Conservation (phyloP, 179 eudicot species). For the Gypsophila paniculata region DNA sequence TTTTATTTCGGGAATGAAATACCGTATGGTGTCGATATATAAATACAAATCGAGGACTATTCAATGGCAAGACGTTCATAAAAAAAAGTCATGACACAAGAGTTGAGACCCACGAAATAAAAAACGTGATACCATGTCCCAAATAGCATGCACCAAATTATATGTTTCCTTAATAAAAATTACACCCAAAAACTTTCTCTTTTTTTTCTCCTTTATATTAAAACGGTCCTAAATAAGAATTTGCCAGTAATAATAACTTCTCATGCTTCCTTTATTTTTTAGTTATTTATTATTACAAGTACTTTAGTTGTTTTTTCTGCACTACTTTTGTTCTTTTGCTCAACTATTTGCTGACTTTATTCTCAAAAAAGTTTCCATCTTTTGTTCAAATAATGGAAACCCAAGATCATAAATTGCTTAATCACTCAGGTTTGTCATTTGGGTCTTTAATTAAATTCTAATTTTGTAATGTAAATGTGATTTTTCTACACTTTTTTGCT, state of each 20-base stretch:
- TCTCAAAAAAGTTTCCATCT: not conserved
- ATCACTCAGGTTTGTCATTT: slow-evolving; percentile 31
- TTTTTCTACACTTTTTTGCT: too few relatives aligned
- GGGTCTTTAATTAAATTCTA: slow-evolving; percentile 2
- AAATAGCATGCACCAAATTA: slow-evolving; percentile 6
- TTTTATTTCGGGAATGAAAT: too few relatives aligned
- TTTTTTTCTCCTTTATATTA: too few relatives aligned
- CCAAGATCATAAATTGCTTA: slow-evolving; percentile 28
- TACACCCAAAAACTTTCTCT: not conserved
- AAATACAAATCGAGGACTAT: too few relatives aligned
- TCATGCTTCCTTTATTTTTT: too few relatives aligned
- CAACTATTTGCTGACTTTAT: not conserved
- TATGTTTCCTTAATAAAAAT: not conserved
- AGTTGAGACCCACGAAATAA: not conserved
- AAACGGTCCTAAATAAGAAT: too few relatives aligned
- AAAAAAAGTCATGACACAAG: too few relatives aligned
- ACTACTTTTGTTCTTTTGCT: not conserved
- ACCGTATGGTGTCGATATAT: too few relatives aligned
- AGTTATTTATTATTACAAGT: too few relatives aligned
- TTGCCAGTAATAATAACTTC: too few relatives aligned
- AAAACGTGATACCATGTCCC: slow-evolving; percentile 5
- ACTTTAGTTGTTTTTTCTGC: not conserved
- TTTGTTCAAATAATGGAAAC: slow-evolving; percentile 31
- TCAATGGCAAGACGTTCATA: too few relatives aligned
- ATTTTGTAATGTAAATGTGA: not conserved